Evolutionary conservation across 805 yeast species (phyloP).

Genomic region (Saturnispora serradocipensis): DNA sequence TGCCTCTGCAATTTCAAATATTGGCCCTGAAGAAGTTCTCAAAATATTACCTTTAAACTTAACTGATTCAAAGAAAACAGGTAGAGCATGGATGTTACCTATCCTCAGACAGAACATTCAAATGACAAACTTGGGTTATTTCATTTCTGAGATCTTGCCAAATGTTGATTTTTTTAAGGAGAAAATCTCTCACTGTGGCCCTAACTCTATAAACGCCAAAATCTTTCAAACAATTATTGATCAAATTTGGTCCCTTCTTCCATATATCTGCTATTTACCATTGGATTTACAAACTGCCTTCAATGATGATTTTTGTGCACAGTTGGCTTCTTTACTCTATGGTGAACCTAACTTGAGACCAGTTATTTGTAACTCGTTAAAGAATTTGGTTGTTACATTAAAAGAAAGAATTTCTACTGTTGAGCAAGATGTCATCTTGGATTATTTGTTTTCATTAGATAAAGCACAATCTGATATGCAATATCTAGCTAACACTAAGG

Average conservation of each 20-base stretch:
- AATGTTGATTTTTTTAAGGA: constrained; percentile 44
- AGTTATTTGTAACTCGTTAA: constrained; percentile 74
- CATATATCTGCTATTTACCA: constrained; percentile 84
- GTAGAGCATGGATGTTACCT: constrained; percentile 95
- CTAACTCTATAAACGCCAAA: constrained; percentile 61
- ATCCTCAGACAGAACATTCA: constrained; percentile 78
- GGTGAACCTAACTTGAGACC: constrained; percentile 67
- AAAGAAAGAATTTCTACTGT: constrained; percentile 34
- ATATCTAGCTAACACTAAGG: constrained; percentile 48
- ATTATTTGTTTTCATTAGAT: constrained; percentile 51
- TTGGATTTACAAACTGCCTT: constrained; percentile 58
- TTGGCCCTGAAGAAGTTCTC: constrained; percentile 84
- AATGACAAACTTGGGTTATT: constrained; percentile 59
- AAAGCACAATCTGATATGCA: constrained; percentile 50
- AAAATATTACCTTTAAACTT: constrained; percentile 72
- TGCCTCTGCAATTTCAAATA: constrained; percentile 63
- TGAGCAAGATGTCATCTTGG: constrained; percentile 49
- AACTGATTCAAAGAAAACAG: constrained; percentile 50
- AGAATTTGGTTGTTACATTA: constrained; percentile 61
- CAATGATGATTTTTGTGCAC: constrained; percentile 68
- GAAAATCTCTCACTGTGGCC: constrained; percentile 34
- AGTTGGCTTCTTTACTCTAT: constrained; percentile 65
- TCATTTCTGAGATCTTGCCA: constrained; percentile 58
- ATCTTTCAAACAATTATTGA: constrained; percentile 78
- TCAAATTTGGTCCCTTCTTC: constrained; percentile 87